A percentile compares a stretch with the other conserved stretches of the same genome.
Conservation (phyloP, 176 grass and related monocot genomes). For the Carex scoparia region DNA sequence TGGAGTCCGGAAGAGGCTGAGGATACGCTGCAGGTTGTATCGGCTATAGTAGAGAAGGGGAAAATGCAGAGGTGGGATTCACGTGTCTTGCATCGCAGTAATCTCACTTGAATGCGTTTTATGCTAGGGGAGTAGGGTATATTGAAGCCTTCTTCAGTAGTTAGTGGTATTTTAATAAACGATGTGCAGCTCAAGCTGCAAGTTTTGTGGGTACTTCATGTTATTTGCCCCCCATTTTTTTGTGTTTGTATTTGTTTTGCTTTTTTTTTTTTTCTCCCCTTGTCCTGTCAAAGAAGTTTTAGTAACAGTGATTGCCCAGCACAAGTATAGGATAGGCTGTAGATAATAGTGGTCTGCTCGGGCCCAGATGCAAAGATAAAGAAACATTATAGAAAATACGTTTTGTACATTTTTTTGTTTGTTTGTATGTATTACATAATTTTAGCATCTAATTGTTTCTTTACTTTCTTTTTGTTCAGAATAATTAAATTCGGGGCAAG, state of each 20-base stretch:
- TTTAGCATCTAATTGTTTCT: not conserved
- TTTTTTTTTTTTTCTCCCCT: not conserved
- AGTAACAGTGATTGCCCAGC: not conserved
- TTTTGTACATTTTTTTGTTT: not conserved
- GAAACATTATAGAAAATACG: not conserved
- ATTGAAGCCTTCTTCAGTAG: not conserved
- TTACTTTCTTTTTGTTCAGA: not conserved
- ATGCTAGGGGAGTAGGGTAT: not conserved
- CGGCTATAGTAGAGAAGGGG: constrained; percentile 55
- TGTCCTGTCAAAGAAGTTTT: not conserved
- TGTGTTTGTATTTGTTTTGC: not conserved
- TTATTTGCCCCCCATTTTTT: not conserved
- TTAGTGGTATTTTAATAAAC: not conserved
- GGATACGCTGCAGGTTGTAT: constrained; percentile 52
- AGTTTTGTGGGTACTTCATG: not conserved
- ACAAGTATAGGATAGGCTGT: not conserved
- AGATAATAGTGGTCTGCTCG: not conserved
- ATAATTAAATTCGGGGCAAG: not conserved
- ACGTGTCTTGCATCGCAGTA: constrained; percentile 11
- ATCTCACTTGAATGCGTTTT: constrained; percentile 4
- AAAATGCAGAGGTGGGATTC: constrained; percentile 33
- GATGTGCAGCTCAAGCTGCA: not conserved
- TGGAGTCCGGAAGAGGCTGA: constrained; percentile 66
- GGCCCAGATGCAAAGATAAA: not conserved
- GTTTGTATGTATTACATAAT: not conserved